A percentile compares a stretch with the other conserved stretches of the same genome.
These are phyloP conservation scores for Gloeopeniophorella convolvens DNA, from an alignment of 768 basidiomycete species.

Conservation along the genomic window DNA sequence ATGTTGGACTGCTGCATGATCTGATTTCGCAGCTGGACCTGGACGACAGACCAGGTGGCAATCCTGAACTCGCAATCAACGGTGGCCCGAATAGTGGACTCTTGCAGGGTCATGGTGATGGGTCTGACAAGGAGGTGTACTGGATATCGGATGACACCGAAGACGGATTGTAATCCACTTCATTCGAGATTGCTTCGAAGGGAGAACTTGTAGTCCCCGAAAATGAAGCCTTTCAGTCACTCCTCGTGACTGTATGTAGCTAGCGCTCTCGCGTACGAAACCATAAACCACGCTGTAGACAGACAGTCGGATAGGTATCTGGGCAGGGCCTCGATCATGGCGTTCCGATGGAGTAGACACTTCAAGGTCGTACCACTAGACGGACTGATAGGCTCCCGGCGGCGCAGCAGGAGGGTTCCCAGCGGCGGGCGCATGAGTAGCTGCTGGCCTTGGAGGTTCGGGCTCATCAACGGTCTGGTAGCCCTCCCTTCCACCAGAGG, in stretches of 20 bases:
- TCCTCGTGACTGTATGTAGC: not conserved
- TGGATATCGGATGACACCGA: not conserved
- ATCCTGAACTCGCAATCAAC: not conserved
- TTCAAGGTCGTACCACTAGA: constrained; percentile 18
- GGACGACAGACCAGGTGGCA: constrained; percentile 8
- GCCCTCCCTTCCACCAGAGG: constrained; percentile 29
- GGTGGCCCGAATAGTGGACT: not conserved
- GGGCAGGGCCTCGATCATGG: not conserved
- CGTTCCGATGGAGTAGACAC: not conserved
- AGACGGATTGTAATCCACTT: not conserved
- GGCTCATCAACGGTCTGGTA: constrained; percentile 33
- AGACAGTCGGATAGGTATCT: not conserved
- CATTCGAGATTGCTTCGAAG: not conserved
- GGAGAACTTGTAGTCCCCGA: no score
- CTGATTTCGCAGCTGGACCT: constrained; percentile 9
- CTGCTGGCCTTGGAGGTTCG: constrained; percentile 22
- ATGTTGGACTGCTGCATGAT: constrained; percentile 8
- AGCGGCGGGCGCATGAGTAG: constrained; percentile 21
- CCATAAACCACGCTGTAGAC: not conserved
- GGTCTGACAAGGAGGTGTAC: not conserved
- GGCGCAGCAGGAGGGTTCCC: constrained; percentile 22
- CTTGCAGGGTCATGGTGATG: not conserved
- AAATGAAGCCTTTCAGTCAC: no score
- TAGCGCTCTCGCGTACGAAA: not conserved
- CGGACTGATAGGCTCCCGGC: constrained; percentile 31